Percentiles rank a stretch among this genome's conserved stretches.
These are phyloP conservation scores for Mycena floridula DNA, from an alignment of 768 basidiomycete genomes.

Conservation along the genomic window DNA sequence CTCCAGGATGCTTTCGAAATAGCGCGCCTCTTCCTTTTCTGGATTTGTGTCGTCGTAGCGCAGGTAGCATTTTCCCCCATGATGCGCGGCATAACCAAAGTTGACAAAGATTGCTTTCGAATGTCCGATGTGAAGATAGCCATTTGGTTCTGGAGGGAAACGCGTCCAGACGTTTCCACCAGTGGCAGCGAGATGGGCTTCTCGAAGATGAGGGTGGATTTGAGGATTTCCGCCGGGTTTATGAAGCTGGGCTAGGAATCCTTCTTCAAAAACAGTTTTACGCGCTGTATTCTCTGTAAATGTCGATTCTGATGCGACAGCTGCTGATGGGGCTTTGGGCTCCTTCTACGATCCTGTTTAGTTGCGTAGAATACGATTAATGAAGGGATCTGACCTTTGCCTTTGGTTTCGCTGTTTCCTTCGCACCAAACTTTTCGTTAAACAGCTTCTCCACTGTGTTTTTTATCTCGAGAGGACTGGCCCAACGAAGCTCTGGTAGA, in stretches of 20 bases:
- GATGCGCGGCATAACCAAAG: slow-evolving; percentile 95
- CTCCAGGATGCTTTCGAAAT: slow-evolving; percentile 96
- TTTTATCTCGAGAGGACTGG: slow-evolving; percentile 78
- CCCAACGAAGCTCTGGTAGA: slow-evolving; percentile 70
- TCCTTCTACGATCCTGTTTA: slow-evolving; percentile 46
- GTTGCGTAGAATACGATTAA: too few relatives aligned
- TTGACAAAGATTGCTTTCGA: slow-evolving; percentile 98
- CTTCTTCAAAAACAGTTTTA: slow-evolving; percentile 85
- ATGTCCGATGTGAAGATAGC: slow-evolving; percentile 92
- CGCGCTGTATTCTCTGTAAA: slow-evolving; percentile 32
- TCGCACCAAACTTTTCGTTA: slow-evolving; percentile 62
- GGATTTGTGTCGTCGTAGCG: slow-evolving; percentile 99
- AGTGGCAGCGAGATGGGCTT: slow-evolving; percentile 76
- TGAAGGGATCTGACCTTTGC: slow-evolving; percentile 40
- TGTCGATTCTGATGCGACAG: slow-evolving; percentile 24
- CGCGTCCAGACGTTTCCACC: slow-evolving; percentile 86
- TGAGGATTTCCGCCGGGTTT: slow-evolving; percentile 94
- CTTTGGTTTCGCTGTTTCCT: slow-evolving; percentile 60
- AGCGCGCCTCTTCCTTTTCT: slow-evolving; percentile 92
- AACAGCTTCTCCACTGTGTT: slow-evolving; percentile 71
- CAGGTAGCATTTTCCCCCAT: slow-evolving; percentile 89
- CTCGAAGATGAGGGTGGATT: slow-evolving; percentile 66
- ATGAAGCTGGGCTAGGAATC: slow-evolving; percentile 89
- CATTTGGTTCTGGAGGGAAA: slow-evolving; percentile 98
- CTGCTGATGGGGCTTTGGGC: slow-evolving; percentile 18